These are phyloP conservation scores for Penicillium italicum DNA, from an alignment of 2,329 filamentous ascomycete genomes.

Conservation along the genomic window DNA sequence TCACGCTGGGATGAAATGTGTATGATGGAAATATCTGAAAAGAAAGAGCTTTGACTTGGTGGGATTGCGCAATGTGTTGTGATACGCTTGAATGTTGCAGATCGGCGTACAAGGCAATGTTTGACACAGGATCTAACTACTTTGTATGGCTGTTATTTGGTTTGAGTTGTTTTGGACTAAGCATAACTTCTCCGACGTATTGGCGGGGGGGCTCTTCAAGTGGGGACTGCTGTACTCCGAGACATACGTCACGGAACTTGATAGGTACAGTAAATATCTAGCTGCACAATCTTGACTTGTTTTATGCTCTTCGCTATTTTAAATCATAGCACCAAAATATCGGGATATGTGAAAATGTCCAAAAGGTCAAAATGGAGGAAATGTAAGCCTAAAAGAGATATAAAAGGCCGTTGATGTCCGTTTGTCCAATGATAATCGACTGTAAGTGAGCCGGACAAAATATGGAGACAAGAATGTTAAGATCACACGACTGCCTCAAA, in stretches of 20 bases:
- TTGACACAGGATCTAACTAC: neutral
- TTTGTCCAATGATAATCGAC: neutral
- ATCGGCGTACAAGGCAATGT: neutral
- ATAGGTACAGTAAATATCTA: neutral
- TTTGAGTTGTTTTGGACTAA: slow-evolving; percentile 3
- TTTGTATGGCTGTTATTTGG: neutral
- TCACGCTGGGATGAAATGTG: neutral
- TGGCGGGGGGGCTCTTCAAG: slow-evolving; percentile 24
- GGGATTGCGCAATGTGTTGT: neutral
- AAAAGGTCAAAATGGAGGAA: neutral
- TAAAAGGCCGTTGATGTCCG: neutral
- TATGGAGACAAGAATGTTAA: slow-evolving; percentile 10
- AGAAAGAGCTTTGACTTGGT: neutral
- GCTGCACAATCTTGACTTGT: neutral
- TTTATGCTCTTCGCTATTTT: neutral
- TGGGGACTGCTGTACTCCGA: slow-evolving; percentile 29
- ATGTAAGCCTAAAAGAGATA: neutral
- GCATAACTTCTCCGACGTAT: slow-evolving; percentile 6
- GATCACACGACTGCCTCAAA: neutral
- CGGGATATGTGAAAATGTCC: neutral
- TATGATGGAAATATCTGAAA: neutral
- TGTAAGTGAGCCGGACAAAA: neutral
- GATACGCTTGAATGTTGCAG: neutral
- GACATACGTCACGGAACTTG: slow-evolving; percentile 19
- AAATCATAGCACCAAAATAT: neutral